Evolutionary conservation across 495 filamentous ascomycete species (phyloP).

Genomic region (Penicillium nucicola): DNA sequence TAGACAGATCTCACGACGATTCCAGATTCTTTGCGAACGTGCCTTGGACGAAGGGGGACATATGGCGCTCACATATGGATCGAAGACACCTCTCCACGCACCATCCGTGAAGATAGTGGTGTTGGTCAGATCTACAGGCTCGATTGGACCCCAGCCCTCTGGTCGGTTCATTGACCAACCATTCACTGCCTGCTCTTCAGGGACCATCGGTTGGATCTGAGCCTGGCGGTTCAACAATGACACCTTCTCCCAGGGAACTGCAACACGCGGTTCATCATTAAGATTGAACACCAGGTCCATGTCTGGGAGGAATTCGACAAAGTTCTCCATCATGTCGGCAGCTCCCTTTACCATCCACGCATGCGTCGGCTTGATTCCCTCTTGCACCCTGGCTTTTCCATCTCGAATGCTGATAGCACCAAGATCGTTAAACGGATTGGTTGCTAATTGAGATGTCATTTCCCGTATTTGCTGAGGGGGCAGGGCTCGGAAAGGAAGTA

Average conservation of each 20-base stretch:
- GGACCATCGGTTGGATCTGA: slow-evolving; percentile 17
- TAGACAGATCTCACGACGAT: slow-evolving; percentile 54
- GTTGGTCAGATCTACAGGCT: slow-evolving; percentile 39
- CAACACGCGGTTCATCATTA: slow-evolving; percentile 71
- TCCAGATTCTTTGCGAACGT: slow-evolving; percentile 44
- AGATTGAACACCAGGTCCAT: slow-evolving; percentile 83
- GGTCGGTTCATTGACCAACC: slow-evolving; percentile 37
- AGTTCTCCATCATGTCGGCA: slow-evolving; percentile 61
- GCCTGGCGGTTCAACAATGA: slow-evolving; percentile 36
- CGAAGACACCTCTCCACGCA: slow-evolving; percentile 41
- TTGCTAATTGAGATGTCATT: slow-evolving; percentile 39
- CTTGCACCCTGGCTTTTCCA: slow-evolving; percentile 41
- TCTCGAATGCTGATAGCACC: slow-evolving; percentile 46
- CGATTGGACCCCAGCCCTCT: slow-evolving; percentile 39
- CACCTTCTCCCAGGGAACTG: slow-evolving; percentile 64
- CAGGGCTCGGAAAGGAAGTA: slow-evolving; percentile 73
- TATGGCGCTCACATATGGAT: slow-evolving; percentile 44
- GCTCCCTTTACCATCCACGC: slow-evolving; percentile 59
- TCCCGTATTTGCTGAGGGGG: slow-evolving; percentile 56
- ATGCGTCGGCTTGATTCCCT: slow-evolving; percentile 46
- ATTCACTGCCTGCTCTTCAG: slow-evolving; percentile 18
- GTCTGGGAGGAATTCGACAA: slow-evolving; percentile 67
- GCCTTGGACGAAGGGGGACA: slow-evolving; percentile 59
- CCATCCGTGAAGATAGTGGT: slow-evolving; percentile 49
- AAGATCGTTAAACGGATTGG: slow-evolving; percentile 49